Conservation (phyloP, 768 basidiomycete genomes). For the Suillus ampliporus region DNA sequence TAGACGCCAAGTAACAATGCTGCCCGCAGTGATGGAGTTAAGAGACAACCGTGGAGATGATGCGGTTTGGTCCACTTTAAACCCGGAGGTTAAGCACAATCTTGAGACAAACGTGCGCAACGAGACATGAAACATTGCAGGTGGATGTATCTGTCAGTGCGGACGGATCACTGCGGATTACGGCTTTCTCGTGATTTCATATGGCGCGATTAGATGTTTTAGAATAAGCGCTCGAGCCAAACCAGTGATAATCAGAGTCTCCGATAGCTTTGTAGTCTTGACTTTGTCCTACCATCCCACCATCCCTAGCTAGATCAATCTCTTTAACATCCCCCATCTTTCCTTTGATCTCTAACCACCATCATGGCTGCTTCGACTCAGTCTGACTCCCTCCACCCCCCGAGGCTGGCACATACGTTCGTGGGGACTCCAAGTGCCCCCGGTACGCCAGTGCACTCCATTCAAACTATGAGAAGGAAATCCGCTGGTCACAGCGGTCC, state of each 20-base stretch:
- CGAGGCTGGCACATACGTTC: constrained; percentile 75
- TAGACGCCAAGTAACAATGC: not conserved
- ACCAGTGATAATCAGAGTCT: constrained; percentile 14
- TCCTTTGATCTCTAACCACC: constrained; percentile 19
- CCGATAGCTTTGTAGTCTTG: not conserved
- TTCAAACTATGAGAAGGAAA: constrained; percentile 90
- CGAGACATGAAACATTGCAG: not conserved
- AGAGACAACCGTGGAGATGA: constrained; percentile 29
- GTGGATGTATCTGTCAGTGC: not conserved
- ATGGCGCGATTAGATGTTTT: constrained; percentile 3
- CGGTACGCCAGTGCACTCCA: constrained; percentile 87
- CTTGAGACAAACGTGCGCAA: constrained; percentile 5
- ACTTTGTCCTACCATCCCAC: not conserved
- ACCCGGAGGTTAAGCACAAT: constrained; percentile 28
- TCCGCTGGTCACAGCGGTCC: constrained; percentile 90
- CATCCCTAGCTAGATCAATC: constrained; percentile 1
- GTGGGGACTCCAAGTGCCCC: constrained; percentile 77
- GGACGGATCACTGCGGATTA: constrained; percentile 13
- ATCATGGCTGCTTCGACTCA: constrained; percentile 38
- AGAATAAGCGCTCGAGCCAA: not conserved
- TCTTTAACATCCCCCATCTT: constrained; percentile 14
- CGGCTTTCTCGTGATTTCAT: constrained; percentile 13
- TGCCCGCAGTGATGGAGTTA: constrained; percentile 19
- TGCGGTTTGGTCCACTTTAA: constrained; percentile 40
- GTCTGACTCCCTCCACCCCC: constrained; percentile 64